Percentiles rank a stretch among this genome's conserved stretches.
These are phyloP conservation scores for Trebouxia sp. DNA, from an alignment of 139 green algal species.

Conservation along the genomic window DNA sequence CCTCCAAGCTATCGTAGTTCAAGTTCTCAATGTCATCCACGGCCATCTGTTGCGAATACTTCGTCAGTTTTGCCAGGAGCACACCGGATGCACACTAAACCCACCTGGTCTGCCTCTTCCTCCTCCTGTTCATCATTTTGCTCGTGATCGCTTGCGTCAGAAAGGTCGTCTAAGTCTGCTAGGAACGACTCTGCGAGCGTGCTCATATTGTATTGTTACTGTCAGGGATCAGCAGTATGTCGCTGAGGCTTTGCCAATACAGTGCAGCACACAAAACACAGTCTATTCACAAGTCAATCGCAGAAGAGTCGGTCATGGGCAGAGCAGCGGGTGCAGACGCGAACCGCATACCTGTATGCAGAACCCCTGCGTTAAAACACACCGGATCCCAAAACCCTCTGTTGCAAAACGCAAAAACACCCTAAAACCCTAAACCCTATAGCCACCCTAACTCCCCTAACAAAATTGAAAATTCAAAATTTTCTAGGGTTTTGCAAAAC, in stretches of 20 bases:
- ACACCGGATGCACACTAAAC: background rate
- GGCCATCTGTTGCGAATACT: conserved; percentile 32
- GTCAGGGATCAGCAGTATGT: background rate
- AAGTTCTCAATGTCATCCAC: conserved; percentile 52
- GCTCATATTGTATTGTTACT: conserved; percentile 51
- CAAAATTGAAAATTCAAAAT: no score
- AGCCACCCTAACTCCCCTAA: no score
- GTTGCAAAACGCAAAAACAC: no score
- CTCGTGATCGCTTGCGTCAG: conserved; percentile 73
- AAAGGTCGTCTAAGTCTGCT: conserved; percentile 94
- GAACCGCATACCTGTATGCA: no score
- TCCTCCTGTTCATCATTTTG: conserved; percentile 51
- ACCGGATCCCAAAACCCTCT: no score
- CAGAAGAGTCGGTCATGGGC: no score
- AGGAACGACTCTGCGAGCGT: conserved; percentile 94
- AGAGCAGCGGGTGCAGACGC: no score
- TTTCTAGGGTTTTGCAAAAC: no score
- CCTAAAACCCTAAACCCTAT: no score
- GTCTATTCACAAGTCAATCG: no score
- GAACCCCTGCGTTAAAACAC: no score
- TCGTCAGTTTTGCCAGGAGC: background rate
- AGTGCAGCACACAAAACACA: background rate
- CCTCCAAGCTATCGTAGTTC: conserved; percentile 75
- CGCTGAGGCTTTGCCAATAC: background rate
- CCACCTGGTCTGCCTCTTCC: conserved; percentile 49